Conservation (phyloP, 78 protist species). For the Emiliania huxleyi region DNA sequence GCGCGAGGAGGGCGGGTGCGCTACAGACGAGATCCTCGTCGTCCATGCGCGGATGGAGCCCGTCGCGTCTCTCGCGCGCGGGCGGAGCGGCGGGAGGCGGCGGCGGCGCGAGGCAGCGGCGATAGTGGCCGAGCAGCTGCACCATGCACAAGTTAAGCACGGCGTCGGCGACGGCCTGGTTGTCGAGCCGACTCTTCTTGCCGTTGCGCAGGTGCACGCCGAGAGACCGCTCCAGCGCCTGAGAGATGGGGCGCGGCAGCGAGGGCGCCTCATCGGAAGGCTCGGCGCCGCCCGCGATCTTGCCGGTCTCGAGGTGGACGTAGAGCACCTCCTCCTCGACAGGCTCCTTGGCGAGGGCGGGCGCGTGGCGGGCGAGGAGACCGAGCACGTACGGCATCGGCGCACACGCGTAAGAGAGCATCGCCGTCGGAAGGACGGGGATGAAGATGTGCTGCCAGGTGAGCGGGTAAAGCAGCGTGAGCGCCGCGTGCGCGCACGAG, state of each 20-base stretch:
- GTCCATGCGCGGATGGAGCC: background rate
- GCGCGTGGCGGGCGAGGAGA: background rate
- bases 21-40: too few species aligned
- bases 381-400: constrained; percentile 60
- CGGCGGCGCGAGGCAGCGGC: background rate
- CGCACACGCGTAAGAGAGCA: constrained; percentile 47
- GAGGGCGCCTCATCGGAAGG: background rate
- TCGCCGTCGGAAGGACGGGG: constrained; percentile 41
- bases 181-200: background rate
- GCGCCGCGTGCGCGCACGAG: background rate
- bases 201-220: background rate
- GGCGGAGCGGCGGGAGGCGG: background rate
- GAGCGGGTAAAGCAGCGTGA: constrained; percentile 21
- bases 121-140: background rate
- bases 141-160: background rate
- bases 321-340: background rate
- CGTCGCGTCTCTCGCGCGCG: background rate
- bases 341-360: background rate
- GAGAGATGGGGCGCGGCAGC: background rate
- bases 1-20: too few species aligned
- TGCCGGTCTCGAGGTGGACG: background rate
- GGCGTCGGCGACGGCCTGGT: background rate
- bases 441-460: constrained; percentile 52
- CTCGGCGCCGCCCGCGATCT: background rate
- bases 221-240: background rate